phyloP scores from a whole-genome alignment of 2,329 filamentous ascomycete genomes.

The Aureobasidium sp. region DNA sequence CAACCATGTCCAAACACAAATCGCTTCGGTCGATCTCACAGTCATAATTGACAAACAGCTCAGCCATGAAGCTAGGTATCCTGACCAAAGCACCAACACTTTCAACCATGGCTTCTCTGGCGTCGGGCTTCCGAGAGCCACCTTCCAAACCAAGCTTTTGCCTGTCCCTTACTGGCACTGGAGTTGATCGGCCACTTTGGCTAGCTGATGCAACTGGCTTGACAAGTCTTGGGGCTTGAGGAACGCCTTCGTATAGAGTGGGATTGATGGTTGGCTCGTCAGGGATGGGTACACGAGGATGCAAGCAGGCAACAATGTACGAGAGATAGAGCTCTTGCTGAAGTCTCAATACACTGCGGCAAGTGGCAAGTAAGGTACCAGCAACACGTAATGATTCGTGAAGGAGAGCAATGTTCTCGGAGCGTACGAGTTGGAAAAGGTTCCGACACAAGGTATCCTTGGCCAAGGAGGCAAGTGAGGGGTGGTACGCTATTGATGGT shows the following conservation, averaged over 20 bases:
- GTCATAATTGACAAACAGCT: slow-evolving; percentile 97
- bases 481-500: slow-evolving; percentile 88
- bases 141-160: slow-evolving; percentile 90
- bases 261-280: slow-evolving; percentile 85
- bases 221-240: slow-evolving; percentile 79
- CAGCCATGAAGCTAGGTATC: slow-evolving; percentile 90
- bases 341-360: slow-evolving; percentile 81
- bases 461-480: slow-evolving; percentile 76
- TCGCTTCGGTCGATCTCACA: slow-evolving; percentile 88
- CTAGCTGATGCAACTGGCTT: slow-evolving; percentile 69
- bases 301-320: slow-evolving; percentile 87
- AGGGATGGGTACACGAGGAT: slow-evolving; percentile 90
- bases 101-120: slow-evolving; percentile 96
- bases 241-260: slow-evolving; percentile 84
- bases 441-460: slow-evolving; percentile 91
- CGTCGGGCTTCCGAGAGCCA: slow-evolving; percentile 84
- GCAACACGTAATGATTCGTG: slow-evolving; percentile 90
- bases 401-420: slow-evolving; percentile 90
- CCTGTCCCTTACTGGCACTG: slow-evolving; percentile 84
- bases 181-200: slow-evolving; percentile 76
- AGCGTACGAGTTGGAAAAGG: slow-evolving; percentile 90
- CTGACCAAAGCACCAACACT: slow-evolving; percentile 84
- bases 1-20: slow-evolving; percentile 91
- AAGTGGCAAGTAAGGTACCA: slow-evolving; percentile 83
- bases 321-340: slow-evolving; percentile 95